Percentiles rank a stretch among this genome's conserved stretches.
phyloP scores from a whole-genome alignment of 305 asterid genomes.

The Fraxinus sp. region DNA sequence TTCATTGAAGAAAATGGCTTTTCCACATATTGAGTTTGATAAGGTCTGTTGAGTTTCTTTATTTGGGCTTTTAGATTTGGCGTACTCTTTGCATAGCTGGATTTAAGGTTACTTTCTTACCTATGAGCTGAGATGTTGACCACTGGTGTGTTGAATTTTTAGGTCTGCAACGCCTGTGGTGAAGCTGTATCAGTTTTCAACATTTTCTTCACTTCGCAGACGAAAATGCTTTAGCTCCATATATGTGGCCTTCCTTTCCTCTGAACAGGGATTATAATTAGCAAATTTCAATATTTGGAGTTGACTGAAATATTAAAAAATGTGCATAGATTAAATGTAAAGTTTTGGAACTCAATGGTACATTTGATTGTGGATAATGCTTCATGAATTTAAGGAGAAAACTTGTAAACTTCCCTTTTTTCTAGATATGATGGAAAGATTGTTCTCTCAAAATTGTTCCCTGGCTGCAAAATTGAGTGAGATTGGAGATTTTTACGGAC shows the following conservation, averaged over 20 bases:
- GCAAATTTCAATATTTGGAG: conserved; percentile 15
- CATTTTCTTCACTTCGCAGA: conserved; percentile 82
- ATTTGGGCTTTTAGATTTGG: conserved; percentile 57
- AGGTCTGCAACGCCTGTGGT: conserved; percentile 98
- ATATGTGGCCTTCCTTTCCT: conserved; percentile 54
- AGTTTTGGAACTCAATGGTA: conserved; percentile 23
- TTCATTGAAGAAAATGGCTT: conserved; percentile 77
- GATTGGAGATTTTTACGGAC: conserved; percentile 11
- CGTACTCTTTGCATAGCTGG: conserved; percentile 63
- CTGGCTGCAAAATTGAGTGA: conserved; percentile 30
- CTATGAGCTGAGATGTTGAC: conserved; percentile 79
- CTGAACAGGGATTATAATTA: conserved; percentile 58
- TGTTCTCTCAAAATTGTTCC: conserved; percentile 22
- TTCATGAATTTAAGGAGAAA: conserved; percentile 31
- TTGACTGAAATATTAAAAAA: conserved; percentile 22
- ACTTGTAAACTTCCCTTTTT: conserved; percentile 16
- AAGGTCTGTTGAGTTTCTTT: conserved; percentile 86
- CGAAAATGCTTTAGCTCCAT: conserved; percentile 74
- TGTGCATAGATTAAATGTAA: conserved; percentile 30
- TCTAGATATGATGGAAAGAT: conserved; percentile 24
- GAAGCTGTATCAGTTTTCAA: conserved; percentile 94
- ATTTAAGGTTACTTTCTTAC: conserved; percentile 65
- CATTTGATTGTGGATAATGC: conserved; percentile 20
- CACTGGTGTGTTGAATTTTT: conserved; percentile 78
- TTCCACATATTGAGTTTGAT: conserved; percentile 63